Percentiles rank a stretch among this genome's conserved stretches.
Conservation (phyloP, 2,329 filamentous ascomycete species). For the Botryotinia narcissicola region DNA sequence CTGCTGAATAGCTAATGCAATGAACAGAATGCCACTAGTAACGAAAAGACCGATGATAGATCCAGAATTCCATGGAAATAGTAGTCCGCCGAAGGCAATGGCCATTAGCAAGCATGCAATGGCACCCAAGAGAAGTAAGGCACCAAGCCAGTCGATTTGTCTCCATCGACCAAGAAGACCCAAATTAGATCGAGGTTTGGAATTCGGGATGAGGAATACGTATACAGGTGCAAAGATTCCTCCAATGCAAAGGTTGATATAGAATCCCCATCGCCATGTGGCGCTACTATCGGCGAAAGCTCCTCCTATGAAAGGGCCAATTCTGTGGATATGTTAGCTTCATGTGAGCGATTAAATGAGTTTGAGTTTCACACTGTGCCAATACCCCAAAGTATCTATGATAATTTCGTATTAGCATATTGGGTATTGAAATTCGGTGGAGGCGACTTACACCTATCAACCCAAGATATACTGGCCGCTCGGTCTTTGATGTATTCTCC, state of each 20-base stretch:
- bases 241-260: constrained; percentile 55
- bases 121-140: constrained; percentile 37
- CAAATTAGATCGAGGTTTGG: constrained; percentile 35
- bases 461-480: constrained; percentile 30
- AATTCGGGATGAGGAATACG: constrained; percentile 46
- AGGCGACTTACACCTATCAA: neutral
- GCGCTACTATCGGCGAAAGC: constrained; percentile 44
- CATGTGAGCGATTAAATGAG: neutral
- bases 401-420: neutral
- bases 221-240: constrained; percentile 41
- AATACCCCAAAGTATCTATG: constrained; percentile 1
- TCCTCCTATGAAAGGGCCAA: constrained; percentile 27
- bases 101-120: constrained; percentile 39
- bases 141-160: constrained; percentile 35
- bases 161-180: constrained; percentile 25
- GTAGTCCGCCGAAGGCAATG: constrained; percentile 38
- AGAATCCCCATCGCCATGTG: constrained; percentile 51
- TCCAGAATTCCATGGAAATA: constrained; percentile 34
- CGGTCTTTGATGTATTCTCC: constrained; percentile 37
- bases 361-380: neutral
- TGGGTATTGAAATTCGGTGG: neutral
- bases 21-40: constrained; percentile 43
- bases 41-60: constrained; percentile 41
- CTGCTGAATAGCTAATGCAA: constrained; percentile 29
- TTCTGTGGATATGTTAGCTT: neutral